Evolutionary conservation across 331 rosid species (phyloP).

Genomic region (Arachis monticola): DNA sequence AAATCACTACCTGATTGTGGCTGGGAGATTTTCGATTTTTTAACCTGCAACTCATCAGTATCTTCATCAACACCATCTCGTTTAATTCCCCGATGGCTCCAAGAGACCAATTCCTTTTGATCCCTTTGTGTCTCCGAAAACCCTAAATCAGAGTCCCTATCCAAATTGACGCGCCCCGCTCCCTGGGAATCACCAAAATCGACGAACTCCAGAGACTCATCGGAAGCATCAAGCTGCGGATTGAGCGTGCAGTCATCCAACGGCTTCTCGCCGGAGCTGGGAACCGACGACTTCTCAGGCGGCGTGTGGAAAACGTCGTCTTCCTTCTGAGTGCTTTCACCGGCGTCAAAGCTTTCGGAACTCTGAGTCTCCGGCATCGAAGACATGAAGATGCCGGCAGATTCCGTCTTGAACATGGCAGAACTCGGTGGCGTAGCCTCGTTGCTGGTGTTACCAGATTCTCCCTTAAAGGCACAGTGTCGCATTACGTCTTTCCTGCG

Average conservation of each 20-base stretch:
- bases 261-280: constrained; percentile 38
- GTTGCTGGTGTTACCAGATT: not conserved
- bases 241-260: not conserved
- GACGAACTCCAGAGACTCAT: constrained; percentile 10
- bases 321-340: constrained; percentile 27
- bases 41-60: constrained; percentile 4
- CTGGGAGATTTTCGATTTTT: constrained; percentile 43
- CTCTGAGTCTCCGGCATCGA: constrained; percentile 36
- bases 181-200: constrained; percentile 15
- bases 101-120: constrained; percentile 4
- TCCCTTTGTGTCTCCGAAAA: constrained; percentile 20
- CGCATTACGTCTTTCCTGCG: constrained; percentile 31
- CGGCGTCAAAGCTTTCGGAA: not conserved
- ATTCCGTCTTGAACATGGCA: not conserved
- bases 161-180: constrained; percentile 37
- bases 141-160: constrained; percentile 44
- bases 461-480: constrained; percentile 2
- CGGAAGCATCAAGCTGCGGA: not conserved
- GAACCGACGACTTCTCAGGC: constrained; percentile 43
- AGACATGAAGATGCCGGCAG: constrained; percentile 29
- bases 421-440: constrained; percentile 7
- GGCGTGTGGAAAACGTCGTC: constrained; percentile 64
- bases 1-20: not conserved
- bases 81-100: not conserved
- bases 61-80: constrained; percentile 4